Conservation (phyloP, 148 eudicot genomes). For the Polygonum maritimum region DNA sequence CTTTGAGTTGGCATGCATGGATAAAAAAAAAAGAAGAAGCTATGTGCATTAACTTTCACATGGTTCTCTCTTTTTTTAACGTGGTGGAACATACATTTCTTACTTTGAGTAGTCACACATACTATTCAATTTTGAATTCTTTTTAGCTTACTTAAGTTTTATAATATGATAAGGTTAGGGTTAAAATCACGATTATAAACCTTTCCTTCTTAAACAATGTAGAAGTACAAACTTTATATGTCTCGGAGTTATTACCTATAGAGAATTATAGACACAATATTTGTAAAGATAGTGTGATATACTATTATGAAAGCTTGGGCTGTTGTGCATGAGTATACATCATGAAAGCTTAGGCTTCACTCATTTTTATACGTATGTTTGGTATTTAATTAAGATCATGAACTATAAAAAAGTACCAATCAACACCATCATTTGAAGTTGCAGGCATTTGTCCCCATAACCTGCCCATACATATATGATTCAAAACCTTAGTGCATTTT, state of each 20-base stretch:
- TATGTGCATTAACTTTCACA: not conserved
- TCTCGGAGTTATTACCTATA: no score
- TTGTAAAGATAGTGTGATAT: not conserved
- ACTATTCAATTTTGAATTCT: not conserved
- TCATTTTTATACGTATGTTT: not conserved
- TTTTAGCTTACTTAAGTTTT: not conserved
- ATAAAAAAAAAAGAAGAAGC: not conserved
- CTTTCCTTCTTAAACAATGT: no score
- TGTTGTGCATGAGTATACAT: not conserved
- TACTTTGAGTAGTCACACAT: not conserved
- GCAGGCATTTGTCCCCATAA: slow-evolving; percentile 1
- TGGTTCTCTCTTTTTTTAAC: not conserved
- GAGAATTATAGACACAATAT: not conserved
- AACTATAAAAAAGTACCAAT: not conserved
- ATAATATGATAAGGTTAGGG: not conserved
- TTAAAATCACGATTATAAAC: no score
- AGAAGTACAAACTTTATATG: not conserved
- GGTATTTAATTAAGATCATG: not conserved
- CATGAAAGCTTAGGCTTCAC: slow-evolving; percentile 5
- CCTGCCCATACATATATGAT: not conserved
- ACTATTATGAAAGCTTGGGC: not conserved
- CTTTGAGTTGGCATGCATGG: slow-evolving; percentile 6
- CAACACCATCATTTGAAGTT: slow-evolving; percentile 5
- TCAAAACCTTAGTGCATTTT: not conserved
- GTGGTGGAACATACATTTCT: not conserved